Evolutionary conservation across 2,329 filamentous ascomycete genomes (phyloP).

Genomic region (Colletotrichum tropicicola): DNA sequence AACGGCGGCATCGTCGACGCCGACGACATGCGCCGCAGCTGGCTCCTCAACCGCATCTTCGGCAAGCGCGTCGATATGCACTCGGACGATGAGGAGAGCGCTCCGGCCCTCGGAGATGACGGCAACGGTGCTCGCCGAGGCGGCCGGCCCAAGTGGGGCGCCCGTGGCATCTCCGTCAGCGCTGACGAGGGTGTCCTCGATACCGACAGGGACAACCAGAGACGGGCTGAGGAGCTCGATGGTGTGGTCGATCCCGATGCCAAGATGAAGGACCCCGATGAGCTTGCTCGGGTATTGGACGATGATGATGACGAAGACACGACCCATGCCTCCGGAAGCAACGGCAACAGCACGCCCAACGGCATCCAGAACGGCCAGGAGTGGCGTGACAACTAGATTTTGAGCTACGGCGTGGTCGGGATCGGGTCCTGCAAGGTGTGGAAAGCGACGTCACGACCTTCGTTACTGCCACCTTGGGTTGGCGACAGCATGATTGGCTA

Average conservation of each 20-base stretch:
- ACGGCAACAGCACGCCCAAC: conserved; percentile 39
- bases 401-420: background rate
- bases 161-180: conserved; percentile 72
- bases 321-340: conserved; percentile 33
- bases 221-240: conserved; percentile 51
- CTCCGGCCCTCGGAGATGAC: conserved; percentile 54
- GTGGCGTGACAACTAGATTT: conserved; percentile 47
- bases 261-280: conserved; percentile 73
- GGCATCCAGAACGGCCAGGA: conserved; percentile 57
- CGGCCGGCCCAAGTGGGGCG: conserved; percentile 66
- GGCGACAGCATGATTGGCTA: background rate
- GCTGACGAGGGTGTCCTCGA: conserved; percentile 69
- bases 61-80: conserved; percentile 64
- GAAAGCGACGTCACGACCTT: background rate
- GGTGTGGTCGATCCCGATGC: conserved; percentile 67
- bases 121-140: conserved; percentile 35
- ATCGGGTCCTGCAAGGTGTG: background rate
- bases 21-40: conserved; percentile 86
- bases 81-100: conserved; percentile 69
- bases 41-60: conserved; percentile 82
- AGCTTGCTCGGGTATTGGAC: conserved; percentile 67
- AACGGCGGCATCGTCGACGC: conserved; percentile 88
- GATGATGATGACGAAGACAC: conserved; percentile 64
- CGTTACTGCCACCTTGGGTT: background rate
- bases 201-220: conserved; percentile 55